phyloP scores from a whole-genome alignment of 2,329 filamentous ascomycete species.

The Fusarium falciforme region DNA sequence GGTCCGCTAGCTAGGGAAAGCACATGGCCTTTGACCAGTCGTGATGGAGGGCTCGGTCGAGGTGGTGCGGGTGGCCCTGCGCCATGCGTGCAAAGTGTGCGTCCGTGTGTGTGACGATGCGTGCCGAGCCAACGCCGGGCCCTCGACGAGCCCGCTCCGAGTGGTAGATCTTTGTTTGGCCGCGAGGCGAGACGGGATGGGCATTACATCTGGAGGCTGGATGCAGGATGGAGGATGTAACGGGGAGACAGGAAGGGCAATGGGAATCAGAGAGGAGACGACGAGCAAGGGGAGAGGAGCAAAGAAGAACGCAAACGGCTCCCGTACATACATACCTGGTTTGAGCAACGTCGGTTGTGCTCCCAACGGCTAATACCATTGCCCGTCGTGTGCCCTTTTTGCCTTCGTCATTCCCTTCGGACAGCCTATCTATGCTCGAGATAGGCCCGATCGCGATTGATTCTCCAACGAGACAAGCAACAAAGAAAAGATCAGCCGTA shows the following conservation, averaged over 20 bases:
- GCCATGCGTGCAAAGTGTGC: constrained; percentile 4
- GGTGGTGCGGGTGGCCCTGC: constrained; percentile 13
- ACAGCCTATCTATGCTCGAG: not conserved
- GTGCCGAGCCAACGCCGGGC: constrained; percentile 4
- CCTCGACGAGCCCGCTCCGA: constrained; percentile 12
- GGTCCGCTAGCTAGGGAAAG: not conserved
- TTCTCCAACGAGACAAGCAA: constrained; percentile 1
- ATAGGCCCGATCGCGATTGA: constrained; percentile 7
- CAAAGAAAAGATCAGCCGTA: constrained; percentile 12
- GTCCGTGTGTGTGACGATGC: constrained; percentile 10
- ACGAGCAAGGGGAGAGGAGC: not conserved
- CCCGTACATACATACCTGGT: constrained; percentile 19
- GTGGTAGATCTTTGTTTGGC: constrained; percentile 23
- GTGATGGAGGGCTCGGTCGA: not conserved
- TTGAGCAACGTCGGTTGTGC: constrained; percentile 28
- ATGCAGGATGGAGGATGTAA: not conserved
- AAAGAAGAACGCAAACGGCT: not conserved
- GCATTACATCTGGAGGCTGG: constrained; percentile 4
- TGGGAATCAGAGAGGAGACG: not conserved
- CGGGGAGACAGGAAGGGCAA: not conserved
- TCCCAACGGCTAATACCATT: constrained; percentile 24
- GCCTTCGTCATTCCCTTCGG: not conserved
- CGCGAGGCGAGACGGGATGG: constrained; percentile 3
- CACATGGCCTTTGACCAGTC: constrained; percentile 1
- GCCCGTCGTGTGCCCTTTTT: not conserved